A percentile compares a stretch with the other conserved stretches of the same genome.
These are phyloP conservation scores for Malus orientalis DNA, from an alignment of 306 rosid genomes.

Conservation along the genomic window DNA sequence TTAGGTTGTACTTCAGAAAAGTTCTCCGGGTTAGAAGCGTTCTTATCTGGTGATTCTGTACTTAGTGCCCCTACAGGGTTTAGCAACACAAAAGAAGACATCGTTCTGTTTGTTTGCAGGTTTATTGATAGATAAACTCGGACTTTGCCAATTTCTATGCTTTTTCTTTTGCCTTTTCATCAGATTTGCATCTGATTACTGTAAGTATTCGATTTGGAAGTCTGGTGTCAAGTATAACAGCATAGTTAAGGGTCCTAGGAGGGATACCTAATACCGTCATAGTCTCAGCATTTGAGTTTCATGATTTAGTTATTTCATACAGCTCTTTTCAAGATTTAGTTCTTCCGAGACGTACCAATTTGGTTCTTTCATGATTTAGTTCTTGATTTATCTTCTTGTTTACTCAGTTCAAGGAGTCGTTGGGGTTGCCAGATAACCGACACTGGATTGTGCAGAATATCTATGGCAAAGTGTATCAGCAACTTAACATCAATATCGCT, in stretches of 20 bases:
- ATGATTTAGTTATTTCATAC: too few relatives aligned
- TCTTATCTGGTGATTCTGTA: neutral
- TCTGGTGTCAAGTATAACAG: neutral
- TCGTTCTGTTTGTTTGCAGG: neutral
- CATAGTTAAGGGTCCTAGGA: neutral
- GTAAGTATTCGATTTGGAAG: neutral
- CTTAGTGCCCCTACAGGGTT: neutral
- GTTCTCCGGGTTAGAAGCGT: neutral
- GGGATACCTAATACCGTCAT: too few relatives aligned
- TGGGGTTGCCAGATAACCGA: slow-evolving; percentile 90
- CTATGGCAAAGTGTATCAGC: slow-evolving; percentile 58
- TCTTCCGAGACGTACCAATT: neutral
- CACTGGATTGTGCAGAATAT: slow-evolving; percentile 53
- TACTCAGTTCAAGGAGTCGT: slow-evolving; percentile 74
- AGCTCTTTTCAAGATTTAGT: too few relatives aligned
- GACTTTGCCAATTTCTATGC: neutral
- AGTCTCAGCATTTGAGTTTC: too few relatives aligned
- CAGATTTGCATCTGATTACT: neutral
- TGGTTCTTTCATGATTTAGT: neutral
- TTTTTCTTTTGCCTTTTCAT: neutral
- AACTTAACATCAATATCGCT: slow-evolving; percentile 75
- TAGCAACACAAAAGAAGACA: neutral
- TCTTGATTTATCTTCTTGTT: neutral
- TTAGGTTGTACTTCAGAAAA: neutral
- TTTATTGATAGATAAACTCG: neutral